These are phyloP conservation scores for Pisolithus sp. DNA, from an alignment of 768 basidiomycete genomes.

Conservation along the genomic window DNA sequence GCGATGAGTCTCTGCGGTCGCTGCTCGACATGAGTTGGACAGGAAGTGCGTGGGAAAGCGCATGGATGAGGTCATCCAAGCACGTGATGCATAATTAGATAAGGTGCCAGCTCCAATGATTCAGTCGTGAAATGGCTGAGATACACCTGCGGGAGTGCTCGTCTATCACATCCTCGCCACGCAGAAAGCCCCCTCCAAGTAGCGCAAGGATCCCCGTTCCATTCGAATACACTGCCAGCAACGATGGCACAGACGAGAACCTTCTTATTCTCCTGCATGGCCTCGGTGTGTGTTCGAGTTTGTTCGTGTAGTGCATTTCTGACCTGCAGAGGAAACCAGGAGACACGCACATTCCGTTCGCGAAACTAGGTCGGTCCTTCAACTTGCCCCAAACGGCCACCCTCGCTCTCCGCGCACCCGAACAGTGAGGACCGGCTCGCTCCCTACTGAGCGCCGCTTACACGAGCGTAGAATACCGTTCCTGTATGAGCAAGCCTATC, in stretches of 20 bases:
- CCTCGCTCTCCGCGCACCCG: constrained; percentile 74
- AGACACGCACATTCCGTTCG: constrained; percentile 75
- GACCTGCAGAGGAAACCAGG: constrained; percentile 38
- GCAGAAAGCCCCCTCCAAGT: constrained; percentile 47
- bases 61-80: neutral
- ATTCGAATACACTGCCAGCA: constrained; percentile 65
- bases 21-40: constrained; percentile 25
- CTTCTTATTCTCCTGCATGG: constrained; percentile 81
- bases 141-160: constrained; percentile 15
- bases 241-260: constrained; percentile 84
- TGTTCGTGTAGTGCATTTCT: constrained; percentile 1
- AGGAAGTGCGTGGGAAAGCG: neutral
- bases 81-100: neutral
- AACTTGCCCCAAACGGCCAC: constrained; percentile 88
- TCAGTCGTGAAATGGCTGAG: constrained; percentile 9
- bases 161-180: constrained; percentile 11
- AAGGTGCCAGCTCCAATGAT: neutral
- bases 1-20: constrained; percentile 62
- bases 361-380: constrained; percentile 61
- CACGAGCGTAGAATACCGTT: constrained; percentile 56
- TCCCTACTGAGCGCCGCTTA: constrained; percentile 5
- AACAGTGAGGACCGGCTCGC: constrained; percentile 44
- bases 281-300: constrained; percentile 48
- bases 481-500: constrained; percentile 71
- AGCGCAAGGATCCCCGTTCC: constrained; percentile 41